These are phyloP conservation scores for Gossypium herbaceum DNA, from an alignment of 345 rosid genomes.

Conservation along the genomic window DNA sequence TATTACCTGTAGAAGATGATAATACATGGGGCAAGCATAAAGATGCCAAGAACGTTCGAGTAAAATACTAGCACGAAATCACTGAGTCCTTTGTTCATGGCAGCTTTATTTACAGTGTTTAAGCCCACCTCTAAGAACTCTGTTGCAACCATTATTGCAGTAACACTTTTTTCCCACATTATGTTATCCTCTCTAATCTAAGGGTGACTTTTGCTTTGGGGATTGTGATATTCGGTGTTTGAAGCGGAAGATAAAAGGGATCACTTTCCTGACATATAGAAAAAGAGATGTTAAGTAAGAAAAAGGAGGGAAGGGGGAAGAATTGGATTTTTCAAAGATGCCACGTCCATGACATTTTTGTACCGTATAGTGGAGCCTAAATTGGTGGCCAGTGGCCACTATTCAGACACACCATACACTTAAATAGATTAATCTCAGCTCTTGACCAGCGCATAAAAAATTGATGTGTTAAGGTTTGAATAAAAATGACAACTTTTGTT, in stretches of 20 bases:
- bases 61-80: slow-evolving; percentile 22
- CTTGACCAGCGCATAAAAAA: too few species aligned
- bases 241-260: not conserved
- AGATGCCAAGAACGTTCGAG: slow-evolving; percentile 24
- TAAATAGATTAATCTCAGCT: too few species aligned
- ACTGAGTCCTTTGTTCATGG: slow-evolving; percentile 29
- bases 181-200: not conserved
- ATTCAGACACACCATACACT: too few species aligned
- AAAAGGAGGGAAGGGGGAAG: not conserved
- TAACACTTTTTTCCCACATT: slow-evolving; percentile 21
- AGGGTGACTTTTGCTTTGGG: not conserved
- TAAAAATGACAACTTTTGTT: too few species aligned
- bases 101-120: slow-evolving; percentile 27
- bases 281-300: not conserved
- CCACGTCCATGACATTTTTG: not conserved
- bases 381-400: too few species aligned
- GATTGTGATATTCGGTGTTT: not conserved
- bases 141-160: slow-evolving; percentile 18
- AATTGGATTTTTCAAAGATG: not conserved
- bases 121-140: slow-evolving; percentile 30
- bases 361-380: not conserved
- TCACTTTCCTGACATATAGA: slow-evolving; percentile 6
- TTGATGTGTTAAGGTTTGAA: too few species aligned
- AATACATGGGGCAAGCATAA: slow-evolving; percentile 25
- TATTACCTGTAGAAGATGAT: slow-evolving; percentile 31